These are phyloP conservation scores for Knoxia roxburghii DNA, from an alignment of 257 asterid species.

Conservation along the genomic window DNA sequence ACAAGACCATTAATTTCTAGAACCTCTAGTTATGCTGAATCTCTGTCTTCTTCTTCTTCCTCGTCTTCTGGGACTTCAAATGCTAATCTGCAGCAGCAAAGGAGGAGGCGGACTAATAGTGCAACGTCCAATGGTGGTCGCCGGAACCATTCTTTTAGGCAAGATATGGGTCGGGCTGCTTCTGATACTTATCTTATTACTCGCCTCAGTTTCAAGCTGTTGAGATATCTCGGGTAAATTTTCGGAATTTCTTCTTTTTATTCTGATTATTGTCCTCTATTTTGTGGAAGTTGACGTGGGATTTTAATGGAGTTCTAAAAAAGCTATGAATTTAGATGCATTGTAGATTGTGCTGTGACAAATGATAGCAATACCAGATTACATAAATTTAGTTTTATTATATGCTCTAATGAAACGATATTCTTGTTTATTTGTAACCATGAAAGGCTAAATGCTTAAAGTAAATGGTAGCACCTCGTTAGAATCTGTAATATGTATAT, in stretches of 20 bases:
- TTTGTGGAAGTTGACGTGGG: not conserved
- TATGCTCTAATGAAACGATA: not conserved
- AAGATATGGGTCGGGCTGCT: slow-evolving; percentile 47
- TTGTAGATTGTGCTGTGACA: not conserved
- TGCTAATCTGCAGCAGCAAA: slow-evolving; percentile 44
- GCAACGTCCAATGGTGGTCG: slow-evolving; percentile 30
- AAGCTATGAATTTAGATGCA: not conserved
- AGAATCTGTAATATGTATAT: not conserved
- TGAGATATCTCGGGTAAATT: slow-evolving; percentile 72
- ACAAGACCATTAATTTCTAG: slow-evolving; percentile 56
- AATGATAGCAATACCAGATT: not conserved
- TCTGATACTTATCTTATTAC: slow-evolving; percentile 54
- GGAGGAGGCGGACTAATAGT: slow-evolving; percentile 63
- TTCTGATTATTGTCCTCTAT: not conserved
- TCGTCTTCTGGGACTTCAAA: slow-evolving; percentile 11
- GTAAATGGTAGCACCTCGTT: not conserved
- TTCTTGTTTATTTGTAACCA: no score
- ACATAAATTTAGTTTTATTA: not conserved
- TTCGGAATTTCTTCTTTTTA: slow-evolving; percentile 5
- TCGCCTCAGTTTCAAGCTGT: slow-evolving; percentile 47
- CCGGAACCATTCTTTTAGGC: slow-evolving; percentile 27
- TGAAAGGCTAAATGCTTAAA: no score
- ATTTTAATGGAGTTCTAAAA: not conserved
- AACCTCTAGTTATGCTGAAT: slow-evolving; percentile 40
- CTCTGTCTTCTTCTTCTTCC: slow-evolving; percentile 3